Base-by-base conservation (phyloP, 495 filamentous ascomycete species). In the Aspergillus wentii region DNA sequence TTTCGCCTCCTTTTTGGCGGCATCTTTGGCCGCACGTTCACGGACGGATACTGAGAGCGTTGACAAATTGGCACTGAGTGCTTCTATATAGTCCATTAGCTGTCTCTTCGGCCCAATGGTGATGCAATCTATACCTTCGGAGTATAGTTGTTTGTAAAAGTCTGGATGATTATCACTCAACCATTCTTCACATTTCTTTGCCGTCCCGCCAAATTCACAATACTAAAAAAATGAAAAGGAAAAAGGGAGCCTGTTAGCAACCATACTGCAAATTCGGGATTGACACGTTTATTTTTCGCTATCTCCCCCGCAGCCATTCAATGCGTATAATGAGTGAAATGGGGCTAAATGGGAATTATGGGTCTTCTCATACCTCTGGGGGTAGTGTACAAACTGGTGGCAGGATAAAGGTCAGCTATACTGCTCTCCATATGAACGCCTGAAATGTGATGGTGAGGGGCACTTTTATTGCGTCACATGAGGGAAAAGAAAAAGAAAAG, bases 131-230 rank as follows among this genome's bases (percentile, higher is more conserved):
- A n/a, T 62, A 91, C 89, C 88, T 60, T 84, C 77, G 29, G 88
- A 92, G 68, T 95, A 95, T 58, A 97, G 68, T 45, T 66, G 69
- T 33, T 74, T 60, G 59, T 95, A 89, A 61, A 95, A 62, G 28
- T 75, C 69, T 1, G 82, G 76, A 41, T 94, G 72, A 28, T 76
- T 69, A 30, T 84, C 79, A 50, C 88, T 73, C 8, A 98, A 75
- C 92, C 92, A 98, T 57, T 95, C 87, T 56, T 90, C 83, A 62
- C 92, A 98, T 70, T 95, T 96, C 66, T 88, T 94, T n/a, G 84
- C 79, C n/a, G 90, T 95, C 35, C 85, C 90, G 52, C 92, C 91
- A 61, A 95, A 97, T 65, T 97, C 94, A 68, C 92, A 98, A 66
- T 95, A 98, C 92, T 98, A 66, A 52, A 51, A 41, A 34, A 48